These are phyloP conservation scores for Ophiocordyceps sinensis DNA, from an alignment of 2,329 filamentous ascomycete species.

Conservation along the genomic window DNA sequence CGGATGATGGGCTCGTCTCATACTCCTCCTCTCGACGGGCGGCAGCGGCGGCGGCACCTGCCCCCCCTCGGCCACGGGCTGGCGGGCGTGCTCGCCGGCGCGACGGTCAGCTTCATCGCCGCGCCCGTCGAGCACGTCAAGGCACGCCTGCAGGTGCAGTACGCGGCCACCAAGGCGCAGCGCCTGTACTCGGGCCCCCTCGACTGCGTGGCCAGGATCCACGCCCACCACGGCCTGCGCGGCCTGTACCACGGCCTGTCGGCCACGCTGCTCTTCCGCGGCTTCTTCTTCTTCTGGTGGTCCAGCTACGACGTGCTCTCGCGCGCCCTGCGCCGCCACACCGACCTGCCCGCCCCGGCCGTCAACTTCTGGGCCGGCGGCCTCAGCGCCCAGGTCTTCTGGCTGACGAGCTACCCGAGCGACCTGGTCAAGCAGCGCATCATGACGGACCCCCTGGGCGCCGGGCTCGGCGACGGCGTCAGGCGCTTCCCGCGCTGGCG, in stretches of 20 bases:
- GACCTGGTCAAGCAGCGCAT: slow-evolving; percentile 93
- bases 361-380: slow-evolving; percentile 98
- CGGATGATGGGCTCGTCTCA: too few species aligned
- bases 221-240: slow-evolving; percentile 53
- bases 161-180: slow-evolving; percentile 62
- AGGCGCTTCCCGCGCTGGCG: slow-evolving; percentile 62
- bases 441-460: slow-evolving; percentile 86
- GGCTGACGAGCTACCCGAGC: slow-evolving; percentile 80
- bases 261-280: slow-evolving; percentile 77
- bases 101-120: slow-evolving; percentile 83
- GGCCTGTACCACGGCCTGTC: slow-evolving; percentile 78
- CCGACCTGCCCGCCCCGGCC: slow-evolving; percentile 57
- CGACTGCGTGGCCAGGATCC: slow-evolving; percentile 64
- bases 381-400: slow-evolving; percentile 84
- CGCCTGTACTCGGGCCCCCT: slow-evolving; percentile 76
- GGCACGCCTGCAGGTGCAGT: slow-evolving; percentile 86
- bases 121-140: slow-evolving; percentile 94
- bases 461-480: slow-evolving; percentile 49
- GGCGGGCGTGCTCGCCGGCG: slow-evolving; percentile 74
- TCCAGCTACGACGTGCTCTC: slow-evolving; percentile 82
- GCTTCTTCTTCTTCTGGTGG: slow-evolving; percentile 99
- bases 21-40: too few species aligned
- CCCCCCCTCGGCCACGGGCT: slow-evolving; percentile 72
- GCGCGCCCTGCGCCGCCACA: slow-evolving; percentile 48
- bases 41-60: too few species aligned